Base-by-base conservation (phyloP, 2,329 filamentous ascomycete species). In the Scedosporium apiospermum region DNA sequence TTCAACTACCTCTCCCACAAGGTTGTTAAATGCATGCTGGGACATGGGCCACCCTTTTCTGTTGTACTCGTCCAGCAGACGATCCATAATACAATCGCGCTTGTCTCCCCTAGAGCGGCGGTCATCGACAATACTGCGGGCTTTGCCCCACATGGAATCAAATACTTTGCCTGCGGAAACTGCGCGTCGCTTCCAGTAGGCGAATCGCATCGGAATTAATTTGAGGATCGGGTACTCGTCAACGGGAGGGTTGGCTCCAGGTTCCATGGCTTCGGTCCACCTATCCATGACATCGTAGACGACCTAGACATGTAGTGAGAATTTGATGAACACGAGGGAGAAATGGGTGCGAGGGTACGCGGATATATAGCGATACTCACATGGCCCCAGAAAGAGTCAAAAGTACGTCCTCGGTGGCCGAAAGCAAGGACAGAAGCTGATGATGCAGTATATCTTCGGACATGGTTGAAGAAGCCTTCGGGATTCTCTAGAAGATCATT, bases 211-310 rank as follows among this genome's bases (percentile, higher is more conserved):
- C 4, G 77, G 77, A 23, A 78, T 65, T 10, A 64, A 71, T n/a
- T 75, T 69, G 14, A 80, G 65, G 18, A 74, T 68, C 0, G 77
- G 74, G 61, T 74, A 76, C 53, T 75, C 70, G 62, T 79, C 77
- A 3, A 79, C 75, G 0, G 77, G 77, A 2, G 77, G 23, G 23
- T 23, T 23, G 23, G 23, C 23, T 2, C 23, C 23, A 23, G 23
- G 23, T 23, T 23, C 23, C 23, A 23, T 23, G 23, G 23, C 23
- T 23, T 23, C 23, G 77, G 1, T 76, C 79, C 3, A 73, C 74
- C 42, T 44, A 27, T 27, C 14, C 44, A 57, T 57, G 16, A 57
- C 16, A 26, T 57, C 21, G 14, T 57, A 57, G 27, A 57, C 6
- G 7, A 14, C 53, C 53, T 57, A 26, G 53, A 9, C 53, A 57